A percentile compares a stretch with the other conserved stretches of the same genome.
Evolutionary conservation across 2,329 filamentous ascomycete species (phyloP).

Genomic region (Blastomyces parvus): DNA sequence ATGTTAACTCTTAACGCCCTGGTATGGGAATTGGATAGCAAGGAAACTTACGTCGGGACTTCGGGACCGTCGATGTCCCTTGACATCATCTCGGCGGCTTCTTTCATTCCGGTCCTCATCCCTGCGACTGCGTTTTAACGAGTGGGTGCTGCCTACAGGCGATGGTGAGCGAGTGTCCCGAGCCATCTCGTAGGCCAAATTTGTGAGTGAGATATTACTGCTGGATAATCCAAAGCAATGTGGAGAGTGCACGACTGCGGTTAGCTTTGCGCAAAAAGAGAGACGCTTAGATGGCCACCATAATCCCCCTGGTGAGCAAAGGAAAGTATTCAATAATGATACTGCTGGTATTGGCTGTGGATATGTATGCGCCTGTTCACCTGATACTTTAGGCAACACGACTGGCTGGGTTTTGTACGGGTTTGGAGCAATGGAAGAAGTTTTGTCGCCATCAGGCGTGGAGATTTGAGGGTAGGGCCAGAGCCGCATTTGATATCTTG

Average conservation of each 20-base stretch:
- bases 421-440: background rate
- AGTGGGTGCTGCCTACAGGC: slow-evolving; percentile 77
- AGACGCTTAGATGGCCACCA: background rate
- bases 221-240: background rate
- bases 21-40: background rate
- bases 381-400: background rate
- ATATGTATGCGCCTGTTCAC: background rate
- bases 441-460: background rate
- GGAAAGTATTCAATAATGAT: background rate
- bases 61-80: slow-evolving; percentile 38
- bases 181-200: slow-evolving; percentile 49
- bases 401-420: background rate
- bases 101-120: slow-evolving; percentile 46
- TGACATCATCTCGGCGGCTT: slow-evolving; percentile 43
- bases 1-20: background rate
- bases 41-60: slow-evolving; percentile 39
- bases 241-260: background rate
- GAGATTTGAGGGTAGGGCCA: background rate
- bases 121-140: slow-evolving; percentile 54
- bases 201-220: slow-evolving; percentile 38
- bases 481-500: slow-evolving; percentile 6
- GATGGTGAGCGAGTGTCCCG: slow-evolving; percentile 74
- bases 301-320: background rate
- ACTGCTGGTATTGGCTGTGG: background rate
- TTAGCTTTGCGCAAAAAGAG: slow-evolving; percentile 4